Conservation (phyloP, 2,329 filamentous ascomycete species). For the Phaeomoniella chlamydospora region DNA sequence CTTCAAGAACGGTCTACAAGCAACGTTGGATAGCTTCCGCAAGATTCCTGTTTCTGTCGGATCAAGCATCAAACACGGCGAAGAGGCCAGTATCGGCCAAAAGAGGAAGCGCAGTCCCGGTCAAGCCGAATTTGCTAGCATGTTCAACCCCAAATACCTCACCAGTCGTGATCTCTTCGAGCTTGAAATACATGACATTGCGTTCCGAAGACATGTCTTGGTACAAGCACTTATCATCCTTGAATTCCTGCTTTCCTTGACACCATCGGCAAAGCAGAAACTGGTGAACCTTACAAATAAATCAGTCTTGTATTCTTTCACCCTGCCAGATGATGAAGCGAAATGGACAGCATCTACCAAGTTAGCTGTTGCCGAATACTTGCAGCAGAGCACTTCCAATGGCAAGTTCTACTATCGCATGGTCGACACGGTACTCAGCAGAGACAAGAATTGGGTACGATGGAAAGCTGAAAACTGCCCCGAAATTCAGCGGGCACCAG, state of each 20-base stretch:
- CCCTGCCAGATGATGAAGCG: conserved; percentile 66
- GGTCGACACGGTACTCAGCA: conserved; percentile 86
- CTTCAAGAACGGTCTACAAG: conserved; percentile 49
- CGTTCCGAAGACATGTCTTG: conserved; percentile 84
- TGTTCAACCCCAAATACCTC: conserved; percentile 94
- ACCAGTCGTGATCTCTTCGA: conserved; percentile 96
- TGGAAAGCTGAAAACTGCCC: conserved; percentile 96
- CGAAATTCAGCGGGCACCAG: conserved; percentile 61
- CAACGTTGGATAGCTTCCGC: conserved; percentile 63
- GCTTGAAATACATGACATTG: conserved; percentile 86
- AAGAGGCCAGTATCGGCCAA: conserved; percentile 48
- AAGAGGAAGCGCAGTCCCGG: conserved; percentile 58
- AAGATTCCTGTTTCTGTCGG: conserved; percentile 53
- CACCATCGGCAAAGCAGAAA: conserved; percentile 67
- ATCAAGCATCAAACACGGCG: conserved; percentile 39
- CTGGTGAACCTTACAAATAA: conserved; percentile 64
- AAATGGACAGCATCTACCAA: conserved; percentile 77
- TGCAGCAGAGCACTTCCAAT: conserved; percentile 45
- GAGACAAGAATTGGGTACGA: conserved; percentile 97
- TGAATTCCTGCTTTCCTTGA: conserved; percentile 88
- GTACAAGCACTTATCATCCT: conserved; percentile 90
- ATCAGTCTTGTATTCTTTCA: conserved; percentile 70
- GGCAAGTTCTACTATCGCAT: conserved; percentile 92
- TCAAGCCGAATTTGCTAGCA: conserved; percentile 50
- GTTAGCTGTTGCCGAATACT: conserved; percentile 63